Percentiles rank a stretch among this genome's conserved stretches.
Conservation (phyloP, 202 grass and related monocot genomes). For the Musa balbisiana region DNA sequence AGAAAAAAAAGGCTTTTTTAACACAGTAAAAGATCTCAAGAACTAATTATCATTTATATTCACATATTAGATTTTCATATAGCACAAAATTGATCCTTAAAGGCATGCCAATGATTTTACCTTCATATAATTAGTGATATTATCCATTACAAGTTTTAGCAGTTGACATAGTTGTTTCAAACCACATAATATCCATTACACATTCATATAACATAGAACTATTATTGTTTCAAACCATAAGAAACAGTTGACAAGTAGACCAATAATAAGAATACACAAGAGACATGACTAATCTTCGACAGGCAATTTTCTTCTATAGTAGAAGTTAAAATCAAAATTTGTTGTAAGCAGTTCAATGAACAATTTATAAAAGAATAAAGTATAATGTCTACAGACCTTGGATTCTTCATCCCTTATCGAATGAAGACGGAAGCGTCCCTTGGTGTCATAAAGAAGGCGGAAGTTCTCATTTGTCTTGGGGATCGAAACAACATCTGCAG, state of each 20-base stretch:
- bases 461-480: constrained; percentile 15
- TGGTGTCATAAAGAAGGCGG: constrained; percentile 19
- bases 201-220: neutral
- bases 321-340: neutral
- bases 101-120: too few species aligned
- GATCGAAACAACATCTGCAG: constrained; percentile 11
- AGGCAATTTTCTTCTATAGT: neutral
- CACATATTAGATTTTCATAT: neutral
- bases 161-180: too few species aligned
- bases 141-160: too few species aligned
- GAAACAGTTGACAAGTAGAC: neutral
- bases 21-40: neutral
- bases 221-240: neutral
- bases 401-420: constrained; percentile 15
- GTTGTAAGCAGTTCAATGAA: neutral
- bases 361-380: neutral
- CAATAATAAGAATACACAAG: neutral
- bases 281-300: neutral
- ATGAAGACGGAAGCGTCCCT: constrained; percentile 10
- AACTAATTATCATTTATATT: neutral
- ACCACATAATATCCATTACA: too few species aligned
- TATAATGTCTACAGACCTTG: neutral
- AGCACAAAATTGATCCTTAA: too few species aligned
- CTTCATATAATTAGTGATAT: too few species aligned
- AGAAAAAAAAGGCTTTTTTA: neutral